Percentiles rank a stretch among this genome's conserved stretches.
Conservation (phyloP, 2,329 filamentous ascomycete genomes). For the Botryotinia calthae region DNA sequence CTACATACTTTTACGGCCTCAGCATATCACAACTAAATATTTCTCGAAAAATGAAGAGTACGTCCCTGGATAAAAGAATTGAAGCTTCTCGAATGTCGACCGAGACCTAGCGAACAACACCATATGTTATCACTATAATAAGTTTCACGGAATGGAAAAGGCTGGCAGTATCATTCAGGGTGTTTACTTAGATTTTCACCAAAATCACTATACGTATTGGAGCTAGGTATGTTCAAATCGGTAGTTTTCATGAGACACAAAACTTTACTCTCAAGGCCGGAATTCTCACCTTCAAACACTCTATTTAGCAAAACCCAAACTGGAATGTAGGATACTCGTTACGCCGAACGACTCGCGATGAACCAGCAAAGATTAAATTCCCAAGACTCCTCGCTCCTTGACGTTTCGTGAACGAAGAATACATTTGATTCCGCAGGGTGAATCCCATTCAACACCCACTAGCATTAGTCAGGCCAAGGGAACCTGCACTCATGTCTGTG, state of each 20-base stretch:
- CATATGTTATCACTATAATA: not conserved
- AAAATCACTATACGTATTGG: not conserved
- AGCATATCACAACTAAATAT: not conserved
- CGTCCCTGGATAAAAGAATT: not conserved
- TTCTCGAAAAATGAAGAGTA: not conserved
- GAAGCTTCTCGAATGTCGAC: not conserved
- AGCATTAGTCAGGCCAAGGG: too few relatives aligned
- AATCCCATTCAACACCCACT: not conserved
- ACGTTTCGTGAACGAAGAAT: not conserved
- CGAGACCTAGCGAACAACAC: not conserved
- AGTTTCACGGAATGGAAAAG: not conserved
- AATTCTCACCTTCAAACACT: not conserved
- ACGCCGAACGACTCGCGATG: not conserved
- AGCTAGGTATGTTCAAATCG: not conserved
- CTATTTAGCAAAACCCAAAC: not conserved
- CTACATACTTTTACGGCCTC: slow-evolving; percentile 15
- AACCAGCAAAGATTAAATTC: too few relatives aligned
- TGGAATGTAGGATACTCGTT: not conserved
- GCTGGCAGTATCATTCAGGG: not conserved
- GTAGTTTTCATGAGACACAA: not conserved
- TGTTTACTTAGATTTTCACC: not conserved
- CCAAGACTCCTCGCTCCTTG: not conserved
- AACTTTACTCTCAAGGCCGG: not conserved
- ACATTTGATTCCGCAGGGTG: not conserved
- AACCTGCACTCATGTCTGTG: not conserved